Conservation (phyloP, 768 basidiomycete genomes). For the Rhodocollybia butyracea region DNA sequence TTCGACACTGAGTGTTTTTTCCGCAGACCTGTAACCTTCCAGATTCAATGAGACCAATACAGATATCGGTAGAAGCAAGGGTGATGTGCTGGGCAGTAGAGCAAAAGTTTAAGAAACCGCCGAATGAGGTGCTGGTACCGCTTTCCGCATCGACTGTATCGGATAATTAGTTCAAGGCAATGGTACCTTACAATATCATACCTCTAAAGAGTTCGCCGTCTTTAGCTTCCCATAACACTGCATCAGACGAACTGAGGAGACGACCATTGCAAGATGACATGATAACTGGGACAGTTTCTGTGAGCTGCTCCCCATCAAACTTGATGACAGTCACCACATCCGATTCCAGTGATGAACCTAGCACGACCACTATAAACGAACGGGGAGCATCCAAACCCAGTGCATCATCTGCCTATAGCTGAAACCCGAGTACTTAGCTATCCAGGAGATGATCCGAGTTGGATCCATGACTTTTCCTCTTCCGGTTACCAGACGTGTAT, state of each 20-base stretch:
- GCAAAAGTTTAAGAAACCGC: not conserved
- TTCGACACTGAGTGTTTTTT: slow-evolving; percentile 17
- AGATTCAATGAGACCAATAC: slow-evolving; percentile 61
- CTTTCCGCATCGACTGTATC: slow-evolving; percentile 17
- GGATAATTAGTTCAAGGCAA: not conserved
- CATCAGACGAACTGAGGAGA: slow-evolving; percentile 32
- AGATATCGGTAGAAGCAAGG: slow-evolving; percentile 21
- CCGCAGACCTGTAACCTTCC: slow-evolving; percentile 61
- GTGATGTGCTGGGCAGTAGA: not conserved
- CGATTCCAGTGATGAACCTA: slow-evolving; percentile 36
- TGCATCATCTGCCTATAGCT: slow-evolving; percentile 32
- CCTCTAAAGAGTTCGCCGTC: slow-evolving; percentile 49
- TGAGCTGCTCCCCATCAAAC: slow-evolving; percentile 17
- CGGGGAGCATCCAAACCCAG: slow-evolving; percentile 4
- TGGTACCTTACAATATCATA: slow-evolving; percentile 27
- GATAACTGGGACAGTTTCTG: not conserved
- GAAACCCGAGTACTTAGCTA: slow-evolving; percentile 15
- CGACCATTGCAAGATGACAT: slow-evolving; percentile 40
- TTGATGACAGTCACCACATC: slow-evolving; percentile 31
- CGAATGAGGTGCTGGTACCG: slow-evolving; percentile 13
- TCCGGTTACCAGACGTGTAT: slow-evolving; percentile 58
- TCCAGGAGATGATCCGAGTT: slow-evolving; percentile 31
- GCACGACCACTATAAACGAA: slow-evolving; percentile 24
- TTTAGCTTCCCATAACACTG: slow-evolving; percentile 38
- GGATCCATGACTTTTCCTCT: slow-evolving; percentile 61